Evolutionary conservation across 768 basidiomycete genomes (phyloP).

Genomic region (Pisolithus marmoratus): DNA sequence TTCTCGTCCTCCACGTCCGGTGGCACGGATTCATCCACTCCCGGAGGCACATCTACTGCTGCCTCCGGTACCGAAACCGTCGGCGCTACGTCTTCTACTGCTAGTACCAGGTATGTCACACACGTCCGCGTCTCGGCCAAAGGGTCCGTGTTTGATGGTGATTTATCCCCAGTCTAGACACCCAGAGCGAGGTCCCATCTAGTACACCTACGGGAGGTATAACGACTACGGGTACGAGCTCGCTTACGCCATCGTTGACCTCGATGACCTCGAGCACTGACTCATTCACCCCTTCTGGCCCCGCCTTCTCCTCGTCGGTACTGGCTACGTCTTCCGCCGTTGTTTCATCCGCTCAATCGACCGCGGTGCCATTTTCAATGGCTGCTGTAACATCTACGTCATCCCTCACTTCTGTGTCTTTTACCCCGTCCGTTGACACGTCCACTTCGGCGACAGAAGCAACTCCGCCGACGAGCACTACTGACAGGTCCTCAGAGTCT

Average conservation of each 20-base stretch:
- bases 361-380: not conserved
- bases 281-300: not conserved
- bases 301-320: not conserved
- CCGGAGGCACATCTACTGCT: conserved; percentile 2
- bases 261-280: conserved; percentile 1
- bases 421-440: not conserved
- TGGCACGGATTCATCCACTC: not conserved
- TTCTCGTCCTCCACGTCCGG: not conserved
- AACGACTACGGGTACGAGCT: not conserved
- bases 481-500: not conserved
- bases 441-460: not conserved
- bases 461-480: not conserved
- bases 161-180: not conserved
- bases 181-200: not conserved
- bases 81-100: not conserved
- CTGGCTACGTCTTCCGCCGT: not conserved
- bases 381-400: not conserved
- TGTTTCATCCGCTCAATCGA: not conserved
- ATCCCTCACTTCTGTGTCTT: not conserved
- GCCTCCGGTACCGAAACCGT: not conserved
- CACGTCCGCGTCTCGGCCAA: not conserved
- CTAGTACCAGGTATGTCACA: conserved; percentile 7
- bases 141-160: conserved; percentile 1
- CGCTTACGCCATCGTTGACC: conserved; percentile 1
- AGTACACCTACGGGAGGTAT: not conserved